Base-by-base conservation (phyloP, 306 rosid genomes). In the Gastrolobium bilobum region DNA sequence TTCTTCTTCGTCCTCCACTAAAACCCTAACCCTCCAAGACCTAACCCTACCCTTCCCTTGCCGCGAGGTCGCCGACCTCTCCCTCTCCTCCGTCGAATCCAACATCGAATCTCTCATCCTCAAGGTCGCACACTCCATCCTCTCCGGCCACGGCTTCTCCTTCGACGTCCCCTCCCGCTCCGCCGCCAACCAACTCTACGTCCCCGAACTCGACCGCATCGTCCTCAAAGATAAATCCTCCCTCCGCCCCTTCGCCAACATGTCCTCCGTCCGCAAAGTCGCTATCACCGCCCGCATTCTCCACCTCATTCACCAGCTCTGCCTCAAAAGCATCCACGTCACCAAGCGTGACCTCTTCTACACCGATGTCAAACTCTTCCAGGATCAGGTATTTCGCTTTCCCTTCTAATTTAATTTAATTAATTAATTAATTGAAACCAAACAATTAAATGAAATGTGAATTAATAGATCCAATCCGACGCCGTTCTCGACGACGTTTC, bases 331-430 rank as follows among this genome's bases (percentile, higher is more conserved):
- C 61, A 94, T 94, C 58, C 98, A 94, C 15, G 97, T 94, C 70
- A 94, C 98, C 34, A 94, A 94, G 97, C 90, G 98, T 73, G 98
- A 92, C 82, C 86, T 94, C 42, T 94, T 92, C 84, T 94, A 94
- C 75, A 94, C 97, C 34, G 98, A 94, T 5, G 98, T 94, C 11
- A 94, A 92, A 89, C 90, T 94, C 48, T 94, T 94, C 68, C 97
- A 90, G 81, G 98, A 92, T 72, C 98, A 94, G 86, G 83, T 71
- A 31, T 1, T 11, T 67, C 10, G 40, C 29, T 20, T 14, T 39
- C 5, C 29, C 11, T 56, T 2, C 3, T 44, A 67, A 31, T 29
- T 47, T 47, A 13, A 11, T 47, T 48, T 20, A 20, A 20, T 20
- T 20, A 20, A 20, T 47, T 47, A 13, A 11, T 47, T 48, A 2